phyloP scores from a whole-genome alignment of 2,329 filamentous ascomycete species.

The Colletotrichum destructivum region DNA sequence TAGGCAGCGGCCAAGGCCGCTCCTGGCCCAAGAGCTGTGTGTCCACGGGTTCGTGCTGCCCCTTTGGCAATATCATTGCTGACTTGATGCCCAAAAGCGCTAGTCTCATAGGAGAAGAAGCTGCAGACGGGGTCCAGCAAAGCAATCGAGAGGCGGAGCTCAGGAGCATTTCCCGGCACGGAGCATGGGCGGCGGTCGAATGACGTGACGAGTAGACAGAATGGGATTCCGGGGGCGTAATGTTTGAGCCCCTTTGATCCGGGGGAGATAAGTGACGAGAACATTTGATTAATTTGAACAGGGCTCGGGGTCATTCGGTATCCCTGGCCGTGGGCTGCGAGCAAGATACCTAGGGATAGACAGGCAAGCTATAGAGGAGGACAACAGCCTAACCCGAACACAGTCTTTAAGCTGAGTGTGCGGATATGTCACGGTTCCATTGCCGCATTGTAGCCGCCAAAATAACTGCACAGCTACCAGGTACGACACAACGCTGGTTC shows the following conservation, averaged over 20 bases:
- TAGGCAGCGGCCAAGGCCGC: background rate
- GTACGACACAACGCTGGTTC: conserved; percentile 15
- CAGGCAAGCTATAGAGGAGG: conserved; percentile 21
- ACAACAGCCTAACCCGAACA: conserved; percentile 9
- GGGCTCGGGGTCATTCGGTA: background rate
- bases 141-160: conserved; percentile 22
- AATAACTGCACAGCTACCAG: conserved; percentile 14
- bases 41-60: background rate
- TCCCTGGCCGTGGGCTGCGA: conserved; percentile 12
- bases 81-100: background rate
- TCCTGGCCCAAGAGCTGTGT: background rate
- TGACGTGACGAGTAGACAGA: conserved; percentile 31
- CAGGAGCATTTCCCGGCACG: conserved; percentile 12
- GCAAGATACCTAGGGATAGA: background rate
- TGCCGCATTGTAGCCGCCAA: background rate
- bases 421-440: conserved; percentile 1
- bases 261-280: conserved; percentile 30
- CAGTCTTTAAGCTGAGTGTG: conserved; percentile 18
- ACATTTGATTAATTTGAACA: conserved; percentile 17
- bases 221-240: conserved; percentile 19
- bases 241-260: conserved; percentile 31
- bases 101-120: background rate
- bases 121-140: background rate
- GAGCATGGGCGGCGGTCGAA: conserved; percentile 22
- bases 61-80: conserved; percentile 14